A percentile compares a stretch with the other conserved stretches of the same genome.
phyloP scores from a whole-genome alignment of 2,329 filamentous ascomycete genomes.

The Lachnellula occidentalis region DNA sequence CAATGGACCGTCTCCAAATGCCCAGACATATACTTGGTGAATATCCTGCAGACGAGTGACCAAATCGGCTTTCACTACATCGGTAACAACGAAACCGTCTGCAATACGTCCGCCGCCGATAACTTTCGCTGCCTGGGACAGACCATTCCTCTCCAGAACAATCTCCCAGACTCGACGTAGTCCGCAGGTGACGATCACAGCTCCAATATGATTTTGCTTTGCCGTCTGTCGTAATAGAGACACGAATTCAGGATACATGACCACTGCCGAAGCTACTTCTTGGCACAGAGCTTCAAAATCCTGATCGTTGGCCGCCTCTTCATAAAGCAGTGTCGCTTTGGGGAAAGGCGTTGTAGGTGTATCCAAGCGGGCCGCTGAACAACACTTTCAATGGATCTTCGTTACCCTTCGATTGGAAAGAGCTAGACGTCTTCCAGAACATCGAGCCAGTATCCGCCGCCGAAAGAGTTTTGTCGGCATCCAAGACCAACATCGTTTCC shows the following conservation, averaged over 20 bases:
- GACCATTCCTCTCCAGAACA: conserved; percentile 39
- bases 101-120: conserved; percentile 46
- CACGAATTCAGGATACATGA: conserved; percentile 44
- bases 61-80: conserved; percentile 43
- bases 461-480: conserved; percentile 52
- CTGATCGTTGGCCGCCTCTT: conserved; percentile 36
- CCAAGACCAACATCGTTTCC: conserved; percentile 48
- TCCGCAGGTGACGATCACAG: conserved; percentile 51
- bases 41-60: conserved; percentile 36
- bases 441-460: conserved; percentile 43
- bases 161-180: conserved; percentile 49
- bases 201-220: conserved; percentile 35
- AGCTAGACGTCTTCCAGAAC: conserved; percentile 40
- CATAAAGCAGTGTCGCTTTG: conserved; percentile 48
- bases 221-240: conserved; percentile 35
- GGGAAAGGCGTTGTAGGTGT: conserved; percentile 50
- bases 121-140: conserved; percentile 41
- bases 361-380: conserved; percentile 43
- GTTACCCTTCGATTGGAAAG: conserved; percentile 2
- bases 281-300: conserved; percentile 42
- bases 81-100: conserved; percentile 46
- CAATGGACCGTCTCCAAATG: conserved; percentile 55
- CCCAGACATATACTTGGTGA: conserved; percentile 40
- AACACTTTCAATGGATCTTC: conserved; percentile 36
- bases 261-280: conserved; percentile 36